Percentiles rank a stretch among this genome's conserved stretches.
Evolutionary conservation across 148 eudicot species (phyloP).

Genomic region (Simmondsia chinensis): DNA sequence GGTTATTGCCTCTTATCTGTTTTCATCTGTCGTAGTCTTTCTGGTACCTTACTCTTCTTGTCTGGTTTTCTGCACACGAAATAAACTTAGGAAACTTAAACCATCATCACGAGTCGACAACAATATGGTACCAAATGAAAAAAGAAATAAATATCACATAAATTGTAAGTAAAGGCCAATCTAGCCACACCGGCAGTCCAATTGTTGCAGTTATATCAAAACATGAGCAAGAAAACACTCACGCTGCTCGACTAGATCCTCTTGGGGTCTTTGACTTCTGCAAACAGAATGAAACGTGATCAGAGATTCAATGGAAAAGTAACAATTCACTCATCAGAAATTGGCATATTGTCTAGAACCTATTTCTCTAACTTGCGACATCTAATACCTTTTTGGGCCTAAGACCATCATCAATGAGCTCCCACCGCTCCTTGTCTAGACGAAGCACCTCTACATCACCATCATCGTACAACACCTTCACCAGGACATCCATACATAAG

Average conservation of each 20-base stretch:
- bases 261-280: slow-evolving; percentile 38
- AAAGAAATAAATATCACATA: background rate
- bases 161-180: background rate
- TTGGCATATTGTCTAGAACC: slow-evolving; percentile 1
- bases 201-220: background rate
- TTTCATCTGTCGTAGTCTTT: slow-evolving; percentile 22
- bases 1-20: slow-evolving; percentile 33
- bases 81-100: slow-evolving; percentile 49
- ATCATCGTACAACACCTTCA: slow-evolving; percentile 68
- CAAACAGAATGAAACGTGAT: slow-evolving; percentile 15
- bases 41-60: slow-evolving; percentile 28
- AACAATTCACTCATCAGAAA: background rate
- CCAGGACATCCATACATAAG: slow-evolving; percentile 1
- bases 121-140: background rate
- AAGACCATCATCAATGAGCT: slow-evolving; percentile 37
- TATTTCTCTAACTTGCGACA: background rate
- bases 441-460: slow-evolving; percentile 90
- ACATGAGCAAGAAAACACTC: slow-evolving; percentile 23
- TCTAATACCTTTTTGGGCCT: slow-evolving; percentile 39
- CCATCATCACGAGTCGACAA: too few relatives aligned
- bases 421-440: slow-evolving; percentile 82
- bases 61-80: too few relatives aligned
- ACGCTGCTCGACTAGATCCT: slow-evolving; percentile 48
- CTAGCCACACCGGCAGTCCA: slow-evolving; percentile 2
- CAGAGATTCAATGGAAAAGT: slow-evolving; percentile 11